A percentile compares a stretch with the other conserved stretches of the same genome.
Conservation (phyloP, 2,329 filamentous ascomycete species). For the Alternaria triticimaculans region DNA sequence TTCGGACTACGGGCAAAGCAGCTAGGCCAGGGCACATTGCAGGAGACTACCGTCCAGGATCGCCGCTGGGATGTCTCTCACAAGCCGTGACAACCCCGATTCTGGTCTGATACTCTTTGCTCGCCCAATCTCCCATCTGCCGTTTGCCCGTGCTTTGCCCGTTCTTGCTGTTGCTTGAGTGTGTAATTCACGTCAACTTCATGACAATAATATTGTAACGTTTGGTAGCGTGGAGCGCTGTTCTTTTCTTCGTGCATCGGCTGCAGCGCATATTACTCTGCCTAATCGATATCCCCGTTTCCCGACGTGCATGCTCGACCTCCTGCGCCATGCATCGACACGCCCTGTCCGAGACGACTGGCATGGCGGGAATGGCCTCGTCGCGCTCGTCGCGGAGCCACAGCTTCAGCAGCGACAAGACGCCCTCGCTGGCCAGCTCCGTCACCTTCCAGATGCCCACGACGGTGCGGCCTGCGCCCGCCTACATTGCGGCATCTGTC, state of each 20-base stretch:
- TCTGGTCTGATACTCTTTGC: conserved; percentile 5
- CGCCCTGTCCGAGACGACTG: conserved; percentile 43
- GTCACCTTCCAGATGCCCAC: conserved; percentile 66
- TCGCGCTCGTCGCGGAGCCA: conserved; percentile 47
- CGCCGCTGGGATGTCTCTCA: conserved; percentile 14
- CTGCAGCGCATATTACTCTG: conserved; percentile 15
- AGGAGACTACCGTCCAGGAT: conserved; percentile 14
- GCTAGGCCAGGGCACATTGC: conserved; percentile 2
- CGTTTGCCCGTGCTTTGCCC: neutral
- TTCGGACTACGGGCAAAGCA: neutral
- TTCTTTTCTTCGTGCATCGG: conserved; percentile 20
- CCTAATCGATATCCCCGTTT: neutral
- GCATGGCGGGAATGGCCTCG: conserved; percentile 41
- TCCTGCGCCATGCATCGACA: conserved; percentile 42
- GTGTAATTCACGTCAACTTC: no score
- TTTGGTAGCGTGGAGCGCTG: conserved; percentile 9
- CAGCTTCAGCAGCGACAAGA: conserved; percentile 73
- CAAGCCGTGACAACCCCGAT: conserved; percentile 10
- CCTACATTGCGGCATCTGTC: conserved; percentile 85
- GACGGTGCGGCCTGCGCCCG: conserved; percentile 75
- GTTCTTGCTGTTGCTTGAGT: neutral
- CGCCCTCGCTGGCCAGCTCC: conserved; percentile 63
- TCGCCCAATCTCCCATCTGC: conserved; percentile 5
- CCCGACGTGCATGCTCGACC: neutral
- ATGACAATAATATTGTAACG: neutral